Base-by-base conservation (phyloP, 345 rosid genomes). In the Litchi chinensis region DNA sequence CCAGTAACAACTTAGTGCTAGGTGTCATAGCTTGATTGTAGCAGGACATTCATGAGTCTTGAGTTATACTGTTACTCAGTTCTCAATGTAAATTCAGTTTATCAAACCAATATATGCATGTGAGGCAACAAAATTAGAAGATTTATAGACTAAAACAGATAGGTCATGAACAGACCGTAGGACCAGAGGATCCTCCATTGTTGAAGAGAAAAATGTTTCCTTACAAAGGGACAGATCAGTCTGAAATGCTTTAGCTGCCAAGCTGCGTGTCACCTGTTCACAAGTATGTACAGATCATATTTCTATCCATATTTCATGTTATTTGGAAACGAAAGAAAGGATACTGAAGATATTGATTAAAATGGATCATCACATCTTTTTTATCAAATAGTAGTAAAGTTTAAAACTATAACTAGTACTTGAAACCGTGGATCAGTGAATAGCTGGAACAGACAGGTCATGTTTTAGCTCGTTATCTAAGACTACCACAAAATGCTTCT, bases 161-260 rank as follows among this genome's bases (percentile, higher is more conserved):
- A 37, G 67, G 75, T 73, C 4, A 63, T 48, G 70, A 72, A 79
- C 94, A 65, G 73, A 93, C 98, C 91, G 88, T 73, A 67, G 77
- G 82, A 93, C 94, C n/a, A 85, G 85, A 76, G 87, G 80, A 88
- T 93, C 98, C 67, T 89, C 95, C 97, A 95, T 93, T 74, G 85
- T 18, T 79, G 90, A 70, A 79, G 95, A 87, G 85, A 93, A 93
- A 80, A 93, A 93, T 32, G 98, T 93, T 79, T 95, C 96, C 66
- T 88, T 93, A 56, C 99, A 95, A 73, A 93, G 96, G 56, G 96
- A 79, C 76, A 92, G 85, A 60, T 91, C 90, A 69, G 91, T 92
- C 78, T 93, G 99, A 81, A 93, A 95, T 80, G 89, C 92, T 80
- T 93, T 92, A 54, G 93, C 95, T 63, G 96, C 97, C 87, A 95